phyloP scores from a whole-genome alignment of 1,284 basidiomycete genomes.

The Leucoagaricus sp. region DNA sequence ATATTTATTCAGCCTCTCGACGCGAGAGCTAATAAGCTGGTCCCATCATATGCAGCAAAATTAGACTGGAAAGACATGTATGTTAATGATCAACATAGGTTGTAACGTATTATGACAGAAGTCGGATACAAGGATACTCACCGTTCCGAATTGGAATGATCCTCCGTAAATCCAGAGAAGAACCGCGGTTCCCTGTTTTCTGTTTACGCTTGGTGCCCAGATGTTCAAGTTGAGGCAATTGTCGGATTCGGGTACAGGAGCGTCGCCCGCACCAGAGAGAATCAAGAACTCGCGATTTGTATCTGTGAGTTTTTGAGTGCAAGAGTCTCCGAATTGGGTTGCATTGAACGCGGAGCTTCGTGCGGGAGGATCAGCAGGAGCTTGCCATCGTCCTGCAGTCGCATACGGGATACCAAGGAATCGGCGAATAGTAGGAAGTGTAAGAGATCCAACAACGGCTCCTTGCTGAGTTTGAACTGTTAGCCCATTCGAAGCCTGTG shows the following conservation, averaged over 20 bases:
- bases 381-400: constrained; percentile 32
- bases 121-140: constrained; percentile 17
- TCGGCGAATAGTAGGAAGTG: constrained; percentile 28
- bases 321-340: constrained; percentile 30
- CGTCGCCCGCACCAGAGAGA: constrained; percentile 24
- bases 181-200: constrained; percentile 35
- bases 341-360: constrained; percentile 26
- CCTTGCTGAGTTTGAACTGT: constrained; percentile 31
- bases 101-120: background rate
- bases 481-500: constrained; percentile 18
- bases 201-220: constrained; percentile 31
- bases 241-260: constrained; percentile 28
- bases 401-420: constrained; percentile 39
- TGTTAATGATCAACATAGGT: background rate
- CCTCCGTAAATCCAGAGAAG: constrained; percentile 39
- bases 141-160: constrained; percentile 34
- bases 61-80: constrained; percentile 26
- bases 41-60: constrained; percentile 28
- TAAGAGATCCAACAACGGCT: constrained; percentile 28
- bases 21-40: too few species aligned
- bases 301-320: constrained; percentile 27
- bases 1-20: too few species aligned
- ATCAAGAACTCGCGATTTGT: constrained; percentile 24
- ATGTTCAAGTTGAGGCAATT: constrained; percentile 34
- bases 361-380: constrained; percentile 25